A percentile compares a stretch with the other conserved stretches of the same genome.
Conservation (phyloP, 2,329 filamentous ascomycete genomes). For the Monosporascus sp. region DNA sequence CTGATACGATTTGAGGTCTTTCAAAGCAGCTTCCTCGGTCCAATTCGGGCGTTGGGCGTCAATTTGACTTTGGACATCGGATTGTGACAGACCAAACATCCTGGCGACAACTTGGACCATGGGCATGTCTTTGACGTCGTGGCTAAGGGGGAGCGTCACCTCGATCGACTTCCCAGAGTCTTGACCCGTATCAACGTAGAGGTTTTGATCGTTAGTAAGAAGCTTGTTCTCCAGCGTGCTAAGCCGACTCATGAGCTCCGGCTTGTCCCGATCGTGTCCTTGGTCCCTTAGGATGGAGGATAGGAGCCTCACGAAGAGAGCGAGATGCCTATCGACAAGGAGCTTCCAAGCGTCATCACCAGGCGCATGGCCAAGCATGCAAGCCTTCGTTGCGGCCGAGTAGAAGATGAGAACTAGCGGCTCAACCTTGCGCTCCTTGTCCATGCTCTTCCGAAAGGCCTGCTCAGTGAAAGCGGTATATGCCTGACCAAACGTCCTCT, state of each 20-base stretch:
- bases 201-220: constrained; percentile 86
- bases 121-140: constrained; percentile 96
- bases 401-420: constrained; percentile 95
- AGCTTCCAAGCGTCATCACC: constrained; percentile 88
- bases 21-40: constrained; percentile 87
- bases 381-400: constrained; percentile 85
- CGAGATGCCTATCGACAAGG: constrained; percentile 89
- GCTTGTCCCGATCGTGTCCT: constrained; percentile 77
- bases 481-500: constrained; percentile 90
- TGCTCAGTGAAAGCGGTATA: constrained; percentile 89
- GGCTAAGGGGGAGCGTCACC: constrained; percentile 74
- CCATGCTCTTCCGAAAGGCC: constrained; percentile 82
- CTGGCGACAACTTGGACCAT: constrained; percentile 81
- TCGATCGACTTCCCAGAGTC: constrained; percentile 66
- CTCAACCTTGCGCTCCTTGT: constrained; percentile 89
- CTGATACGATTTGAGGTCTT: constrained; percentile 91
- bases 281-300: constrained; percentile 74
- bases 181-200: constrained; percentile 59
- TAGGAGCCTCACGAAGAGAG: constrained; percentile 86
- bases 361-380: constrained; percentile 64
- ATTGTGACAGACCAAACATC: constrained; percentile 76
- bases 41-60: constrained; percentile 73
- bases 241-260: constrained; percentile 76
- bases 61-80: constrained; percentile 81
- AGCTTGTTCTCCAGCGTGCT: constrained; percentile 87